Percentiles rank a stretch among this genome's conserved stretches.
phyloP scores from a whole-genome alignment of 768 basidiomycete species.

The Pisolithus sp. region DNA sequence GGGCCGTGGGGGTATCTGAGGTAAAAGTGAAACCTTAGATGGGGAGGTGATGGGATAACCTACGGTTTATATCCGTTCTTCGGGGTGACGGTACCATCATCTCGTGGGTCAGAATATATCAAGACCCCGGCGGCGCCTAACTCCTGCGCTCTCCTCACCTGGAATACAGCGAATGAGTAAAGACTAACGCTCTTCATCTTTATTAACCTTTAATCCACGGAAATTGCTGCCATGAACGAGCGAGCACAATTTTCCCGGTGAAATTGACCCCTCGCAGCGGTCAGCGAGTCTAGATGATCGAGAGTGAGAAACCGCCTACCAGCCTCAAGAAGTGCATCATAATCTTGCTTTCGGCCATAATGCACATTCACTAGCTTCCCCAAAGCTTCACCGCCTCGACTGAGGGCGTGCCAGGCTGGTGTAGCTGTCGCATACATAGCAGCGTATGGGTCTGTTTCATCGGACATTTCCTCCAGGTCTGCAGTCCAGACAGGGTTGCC shows the following conservation, averaged over 20 bases:
- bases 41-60: slow-evolving; percentile 4
- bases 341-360: slow-evolving; percentile 58
- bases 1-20: slow-evolving; percentile 59
- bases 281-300: background rate
- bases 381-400: slow-evolving; percentile 57
- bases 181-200: slow-evolving; percentile 1
- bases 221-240: slow-evolving; percentile 56
- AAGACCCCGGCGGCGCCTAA: slow-evolving; percentile 54
- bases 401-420: slow-evolving; percentile 66
- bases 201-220: slow-evolving; percentile 57
- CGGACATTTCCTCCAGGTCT: slow-evolving; percentile 58
- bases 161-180: background rate
- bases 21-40: background rate
- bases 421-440: slow-evolving; percentile 48
- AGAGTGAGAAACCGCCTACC: slow-evolving; percentile 27
- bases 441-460: slow-evolving; percentile 61
- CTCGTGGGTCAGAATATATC: slow-evolving; percentile 60
- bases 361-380: slow-evolving; percentile 53
- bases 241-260: slow-evolving; percentile 51
- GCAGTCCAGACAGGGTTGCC: slow-evolving; percentile 51
- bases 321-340: slow-evolving; percentile 47
- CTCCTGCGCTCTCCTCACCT: slow-evolving; percentile 61
- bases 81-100: slow-evolving; percentile 57
- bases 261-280: slow-evolving; percentile 46
- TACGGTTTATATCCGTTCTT: slow-evolving; percentile 51